Base-by-base conservation (phyloP, 495 filamentous ascomycete species). In the Aspergillus conjunctus region DNA sequence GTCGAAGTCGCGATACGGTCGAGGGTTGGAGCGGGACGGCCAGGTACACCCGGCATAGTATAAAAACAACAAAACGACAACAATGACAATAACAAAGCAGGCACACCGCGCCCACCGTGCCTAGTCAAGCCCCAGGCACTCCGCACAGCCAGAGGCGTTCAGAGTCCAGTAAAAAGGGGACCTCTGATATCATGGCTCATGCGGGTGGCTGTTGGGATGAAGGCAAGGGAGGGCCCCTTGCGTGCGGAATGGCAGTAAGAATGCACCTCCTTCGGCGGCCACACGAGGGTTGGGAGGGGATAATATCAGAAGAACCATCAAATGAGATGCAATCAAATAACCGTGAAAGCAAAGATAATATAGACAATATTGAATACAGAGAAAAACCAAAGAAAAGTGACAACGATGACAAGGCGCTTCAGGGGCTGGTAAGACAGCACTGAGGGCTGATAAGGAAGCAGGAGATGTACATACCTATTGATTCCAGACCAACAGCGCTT, bases 211-310 rank as follows among this genome's bases (percentile, higher is more conserved):
- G 51, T 15, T 44, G 52, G 33, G 48, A 5, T 26, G 44, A 49
- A 62, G 56, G 61, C 59, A 63, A 58, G 61, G 57, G 65, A 51
- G 26, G 17, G 11, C 33, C 49, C 65, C 65, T 67, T 67, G 65
- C 65, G 54, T 57, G 14, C 31, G 46, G 34, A 51, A 51, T 56
- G 54, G 30, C 32, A 30, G 8, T 15, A 32, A 48, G 12, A 37
- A 45, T 56, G 34, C 41, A 46, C 7, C 34, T 15, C 30, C 31
- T 26, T 26, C 26, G 26, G 26, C 5, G 5, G 26, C 26, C 49
- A 54, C 58, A 60, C 59, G 54, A 50, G 54, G 39, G 18, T 44
- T 33, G 31, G 18, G 22, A 45, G n/a, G 15, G 17, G 50, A 33
- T 21, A 33, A 7, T 30, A 43, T 32, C 6, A 54, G 37, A 46